phyloP scores from a whole-genome alignment of 345 rosid genomes.

The Arabis hirsuta region DNA sequence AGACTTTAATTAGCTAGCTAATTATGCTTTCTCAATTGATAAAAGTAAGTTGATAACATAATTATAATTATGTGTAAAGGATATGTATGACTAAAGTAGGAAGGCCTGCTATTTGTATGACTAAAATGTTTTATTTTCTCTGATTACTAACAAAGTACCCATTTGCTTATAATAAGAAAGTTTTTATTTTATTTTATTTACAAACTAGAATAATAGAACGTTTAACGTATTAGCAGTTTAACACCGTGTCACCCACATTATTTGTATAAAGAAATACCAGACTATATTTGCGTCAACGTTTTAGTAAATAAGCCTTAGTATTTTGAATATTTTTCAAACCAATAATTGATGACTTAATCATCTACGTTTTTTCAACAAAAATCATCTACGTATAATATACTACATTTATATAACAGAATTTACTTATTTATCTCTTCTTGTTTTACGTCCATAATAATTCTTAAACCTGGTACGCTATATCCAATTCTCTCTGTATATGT shows the following conservation, averaged over 20 bases:
- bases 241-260: conserved; percentile 26
- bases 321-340: conserved; percentile 1
- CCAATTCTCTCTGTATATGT: neutral
- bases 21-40: neutral
- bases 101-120: conserved; percentile 3
- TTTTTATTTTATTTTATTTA: neutral
- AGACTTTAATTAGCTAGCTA: too few species aligned
- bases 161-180: neutral
- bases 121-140: neutral
- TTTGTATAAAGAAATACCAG: conserved; percentile 3
- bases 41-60: neutral
- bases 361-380: too few species aligned
- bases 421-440: neutral
- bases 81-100: neutral
- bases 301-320: neutral
- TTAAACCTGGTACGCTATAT: neutral
- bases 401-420: neutral
- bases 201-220: neutral
- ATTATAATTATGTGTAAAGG: conserved; percentile 1
- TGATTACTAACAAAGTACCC: neutral
- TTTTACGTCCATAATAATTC: neutral
- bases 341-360: conserved; percentile 17
- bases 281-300: conserved; percentile 5
- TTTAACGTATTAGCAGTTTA: neutral
- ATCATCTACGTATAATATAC: neutral